Percentiles rank a stretch among this genome's conserved stretches.
Evolutionary conservation across 306 rosid genomes (phyloP).

Genomic region (Fagus crenata): DNA sequence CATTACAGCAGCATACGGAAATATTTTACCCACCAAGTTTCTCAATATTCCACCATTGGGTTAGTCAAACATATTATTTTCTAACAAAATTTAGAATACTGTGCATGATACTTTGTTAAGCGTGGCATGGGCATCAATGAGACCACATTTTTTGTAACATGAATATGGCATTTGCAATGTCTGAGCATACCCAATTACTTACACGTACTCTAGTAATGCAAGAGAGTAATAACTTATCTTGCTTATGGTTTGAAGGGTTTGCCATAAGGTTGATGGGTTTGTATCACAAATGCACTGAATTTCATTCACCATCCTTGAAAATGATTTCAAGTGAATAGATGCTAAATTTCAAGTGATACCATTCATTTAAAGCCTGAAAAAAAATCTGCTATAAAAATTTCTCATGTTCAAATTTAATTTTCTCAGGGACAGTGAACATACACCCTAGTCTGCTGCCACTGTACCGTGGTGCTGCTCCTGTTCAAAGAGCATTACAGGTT

Average conservation of each 20-base stretch:
- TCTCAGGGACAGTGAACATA: conserved; percentile 82
- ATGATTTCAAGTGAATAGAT: not conserved
- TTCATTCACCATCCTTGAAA: no score
- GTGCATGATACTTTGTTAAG: not conserved
- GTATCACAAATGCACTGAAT: no score
- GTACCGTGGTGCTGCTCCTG: conserved; percentile 97
- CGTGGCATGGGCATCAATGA: not conserved
- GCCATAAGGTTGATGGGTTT: not conserved
- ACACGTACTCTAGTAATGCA: not conserved
- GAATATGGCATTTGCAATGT: not conserved
- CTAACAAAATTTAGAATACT: not conserved
- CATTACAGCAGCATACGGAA: conserved; percentile 61
- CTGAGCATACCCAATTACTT: conserved; percentile 1
- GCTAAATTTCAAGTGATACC: conserved; percentile 2
- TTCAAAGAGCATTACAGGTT: conserved; percentile 94
- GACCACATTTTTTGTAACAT: not conserved
- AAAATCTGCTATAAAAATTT: conserved; percentile 5
- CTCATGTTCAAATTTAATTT: conserved; percentile 19
- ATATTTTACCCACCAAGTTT: conserved; percentile 56
- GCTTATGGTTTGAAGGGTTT: not conserved
- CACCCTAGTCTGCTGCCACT: conserved; percentile 87
- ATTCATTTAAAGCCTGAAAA: conserved; percentile 2
- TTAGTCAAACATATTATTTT: conserved; percentile 29
- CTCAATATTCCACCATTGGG: conserved; percentile 58
- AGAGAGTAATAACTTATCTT: not conserved